Percentiles rank a stretch among this genome's conserved stretches.
phyloP scores from a whole-genome alignment of 352 stramenopile species.

The Globisporangium middletonii region DNA sequence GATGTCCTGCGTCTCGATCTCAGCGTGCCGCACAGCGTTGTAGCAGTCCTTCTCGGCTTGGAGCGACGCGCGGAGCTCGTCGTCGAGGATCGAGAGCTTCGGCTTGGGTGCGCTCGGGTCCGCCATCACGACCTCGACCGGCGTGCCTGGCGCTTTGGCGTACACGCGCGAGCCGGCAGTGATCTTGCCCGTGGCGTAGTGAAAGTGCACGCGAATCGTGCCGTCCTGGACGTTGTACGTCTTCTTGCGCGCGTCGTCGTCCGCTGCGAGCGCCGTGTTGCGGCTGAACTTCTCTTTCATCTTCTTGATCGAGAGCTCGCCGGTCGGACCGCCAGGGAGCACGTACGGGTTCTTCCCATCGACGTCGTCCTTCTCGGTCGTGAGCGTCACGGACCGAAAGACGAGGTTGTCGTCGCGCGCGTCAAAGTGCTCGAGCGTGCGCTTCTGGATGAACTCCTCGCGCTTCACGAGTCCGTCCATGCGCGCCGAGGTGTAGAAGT shows the following conservation, averaged over 20 bases:
- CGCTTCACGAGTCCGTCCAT: constrained; percentile 85
- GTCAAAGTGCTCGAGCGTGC: constrained; percentile 84
- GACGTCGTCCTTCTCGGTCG: constrained; percentile 68
- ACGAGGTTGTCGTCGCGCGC: constrained; percentile 81
- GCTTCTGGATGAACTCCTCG: constrained; percentile 86
- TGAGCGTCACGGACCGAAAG: constrained; percentile 78
- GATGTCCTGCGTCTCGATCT: constrained; percentile 90
- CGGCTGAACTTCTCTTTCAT: constrained; percentile 92
- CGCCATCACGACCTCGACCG: constrained; percentile 67
- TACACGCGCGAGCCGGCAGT: constrained; percentile 77
- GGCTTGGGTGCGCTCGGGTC: constrained; percentile 58
- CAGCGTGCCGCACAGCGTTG: constrained; percentile 69
- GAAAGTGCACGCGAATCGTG: constrained; percentile 85
- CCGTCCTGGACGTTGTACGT: constrained; percentile 89
- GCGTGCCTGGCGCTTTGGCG: constrained; percentile 62
- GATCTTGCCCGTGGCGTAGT: constrained; percentile 92
- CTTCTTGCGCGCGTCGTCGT: constrained; percentile 86
- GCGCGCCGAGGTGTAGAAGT: constrained; percentile 90
- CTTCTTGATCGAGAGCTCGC: constrained; percentile 86
- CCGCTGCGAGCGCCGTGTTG: constrained; percentile 37
- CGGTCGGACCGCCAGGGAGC: constrained; percentile 55
- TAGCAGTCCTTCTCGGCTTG: constrained; percentile 92
- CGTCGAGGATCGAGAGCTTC: constrained; percentile 71
- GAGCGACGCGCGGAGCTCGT: constrained; percentile 54
- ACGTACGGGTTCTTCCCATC: constrained; percentile 79